Evolutionary conservation across 106 monocot genomes (phyloP).

Genomic region (Dioscorea dumetorum): DNA sequence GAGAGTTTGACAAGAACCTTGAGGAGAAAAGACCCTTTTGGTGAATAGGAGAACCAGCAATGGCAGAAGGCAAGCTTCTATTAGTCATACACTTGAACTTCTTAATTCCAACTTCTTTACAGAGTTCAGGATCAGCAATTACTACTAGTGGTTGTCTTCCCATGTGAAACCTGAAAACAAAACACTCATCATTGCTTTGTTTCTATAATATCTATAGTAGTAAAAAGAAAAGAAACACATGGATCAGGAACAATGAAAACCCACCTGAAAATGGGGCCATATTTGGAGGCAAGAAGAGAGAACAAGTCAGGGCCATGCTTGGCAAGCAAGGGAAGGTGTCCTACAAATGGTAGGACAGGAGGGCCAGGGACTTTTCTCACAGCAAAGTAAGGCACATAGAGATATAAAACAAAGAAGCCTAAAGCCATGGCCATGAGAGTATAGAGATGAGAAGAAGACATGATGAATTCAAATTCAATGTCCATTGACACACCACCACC

Average conservation of each 20-base stretch:
- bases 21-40: conserved; percentile 64
- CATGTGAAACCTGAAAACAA: conserved; percentile 49
- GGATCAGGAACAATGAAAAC: neutral
- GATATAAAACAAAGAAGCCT: conserved; percentile 28
- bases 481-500: neutral
- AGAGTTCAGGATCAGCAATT: conserved; percentile 56
- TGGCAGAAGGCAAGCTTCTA: conserved; percentile 57
- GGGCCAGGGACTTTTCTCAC: conserved; percentile 63
- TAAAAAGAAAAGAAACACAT: neutral
- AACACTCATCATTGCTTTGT: neutral
- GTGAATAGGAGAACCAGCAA: conserved; percentile 46
- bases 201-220: neutral
- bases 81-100: conserved; percentile 62
- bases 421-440: conserved; percentile 5
- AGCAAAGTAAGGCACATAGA: conserved; percentile 40
- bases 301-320: conserved; percentile 42
- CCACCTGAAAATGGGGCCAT: conserved; percentile 55
- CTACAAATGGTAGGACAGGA: conserved; percentile 36
- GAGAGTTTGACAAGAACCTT: conserved; percentile 21
- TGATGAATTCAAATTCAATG: neutral
- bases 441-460: conserved; percentile 1
- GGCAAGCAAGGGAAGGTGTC: conserved; percentile 55
- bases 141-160: conserved; percentile 66
- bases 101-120: conserved; percentile 61
- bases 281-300: conserved; percentile 30